Base-by-base conservation (phyloP, 257 asterid genomes). In the Knoxia roxburghii region DNA sequence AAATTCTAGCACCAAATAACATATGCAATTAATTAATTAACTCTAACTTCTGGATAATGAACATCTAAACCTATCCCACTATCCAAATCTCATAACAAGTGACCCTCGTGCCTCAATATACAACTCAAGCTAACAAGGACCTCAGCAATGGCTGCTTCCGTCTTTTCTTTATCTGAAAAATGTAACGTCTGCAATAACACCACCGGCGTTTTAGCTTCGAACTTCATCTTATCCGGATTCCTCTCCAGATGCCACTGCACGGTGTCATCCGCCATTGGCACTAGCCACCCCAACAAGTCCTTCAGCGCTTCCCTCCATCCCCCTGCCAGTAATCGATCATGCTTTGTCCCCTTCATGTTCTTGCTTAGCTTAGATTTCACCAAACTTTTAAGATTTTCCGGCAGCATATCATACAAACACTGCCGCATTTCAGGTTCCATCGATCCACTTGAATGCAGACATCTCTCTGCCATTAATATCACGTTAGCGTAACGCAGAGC, bases 111-210 rank as follows among this genome's bases (percentile, higher is more conserved):
- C 73, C 81, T 69, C 53, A 73, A 89, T 64, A 91, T 76, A 79
- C 95, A 89, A 57, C 98, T 87, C 83, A 91, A 71, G 11, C 90
- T 90, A 17, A 91, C 98, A 76, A 89, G 68, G 27, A 89, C 79
- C 78, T 89, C 95, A 1, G 83, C 94, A 75, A 91, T 87, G 75
- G 98, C 96, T 3, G 98, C 90, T 64, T 89, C 98, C 5, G 95
- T 85, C 84, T 87, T 91, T 75, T 85, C 98, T 76, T 77, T 84
- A 72, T 91, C 96, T 7, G 98, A 72, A 32, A 83, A 91, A 77
- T 89, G 96, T 74, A 91, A 48, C 0, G 96, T 89, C 76, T 89
- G 89, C 76, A 85, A 57, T 70, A 89, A 77, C 55, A 87, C 77
- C 15, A 82, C 84, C 0, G 83, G 52, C 0, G 89, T 80, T 71